Evolutionary conservation across 1,284 basidiomycete genomes (phyloP).

Genomic region (Ganoderma leucocontextum): DNA sequence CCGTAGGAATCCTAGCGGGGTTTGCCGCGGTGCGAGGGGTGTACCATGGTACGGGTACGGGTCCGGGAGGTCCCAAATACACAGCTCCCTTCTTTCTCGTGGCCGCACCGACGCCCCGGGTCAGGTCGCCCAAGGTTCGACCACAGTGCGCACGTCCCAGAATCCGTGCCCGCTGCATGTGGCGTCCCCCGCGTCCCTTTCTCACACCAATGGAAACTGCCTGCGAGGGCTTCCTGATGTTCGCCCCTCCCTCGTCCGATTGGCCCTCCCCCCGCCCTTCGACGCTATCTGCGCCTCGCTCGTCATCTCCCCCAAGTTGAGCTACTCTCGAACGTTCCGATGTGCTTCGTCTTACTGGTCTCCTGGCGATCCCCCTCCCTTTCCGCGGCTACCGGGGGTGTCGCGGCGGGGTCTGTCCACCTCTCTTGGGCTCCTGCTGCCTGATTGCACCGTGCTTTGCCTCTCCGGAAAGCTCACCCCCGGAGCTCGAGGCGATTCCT

Average conservation of each 20-base stretch:
- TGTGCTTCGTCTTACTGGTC: constrained; percentile 16
- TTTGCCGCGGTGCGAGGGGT: constrained; percentile 19
- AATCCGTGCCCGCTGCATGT: constrained; percentile 28
- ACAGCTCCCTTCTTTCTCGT: constrained; percentile 17
- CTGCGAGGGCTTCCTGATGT: constrained; percentile 36
- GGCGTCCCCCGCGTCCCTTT: constrained; percentile 27
- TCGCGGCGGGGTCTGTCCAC: constrained; percentile 1
- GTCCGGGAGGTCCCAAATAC: constrained; percentile 24
- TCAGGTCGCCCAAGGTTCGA: constrained; percentile 19
- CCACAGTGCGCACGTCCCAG: constrained; percentile 8
- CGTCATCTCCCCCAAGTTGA: constrained; percentile 18
- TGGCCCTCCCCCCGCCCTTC: constrained; percentile 29
- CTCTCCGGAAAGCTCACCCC: constrained; percentile 1
- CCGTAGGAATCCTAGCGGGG: constrained; percentile 28
- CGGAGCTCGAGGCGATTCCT: constrained; percentile 5
- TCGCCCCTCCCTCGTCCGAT: constrained; percentile 36
- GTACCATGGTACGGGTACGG: constrained; percentile 30
- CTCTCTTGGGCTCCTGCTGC: background rate
- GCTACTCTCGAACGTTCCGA: constrained; percentile 23
- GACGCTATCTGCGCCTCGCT: constrained; percentile 28
- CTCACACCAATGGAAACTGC: constrained; percentile 35
- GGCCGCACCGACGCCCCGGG: constrained; percentile 15
- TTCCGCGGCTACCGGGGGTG: background rate
- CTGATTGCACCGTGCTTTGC: background rate
- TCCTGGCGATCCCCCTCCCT: constrained; percentile 26